phyloP scores from a whole-genome alignment of 305 asterid genomes.

The Solanum hybrid region DNA sequence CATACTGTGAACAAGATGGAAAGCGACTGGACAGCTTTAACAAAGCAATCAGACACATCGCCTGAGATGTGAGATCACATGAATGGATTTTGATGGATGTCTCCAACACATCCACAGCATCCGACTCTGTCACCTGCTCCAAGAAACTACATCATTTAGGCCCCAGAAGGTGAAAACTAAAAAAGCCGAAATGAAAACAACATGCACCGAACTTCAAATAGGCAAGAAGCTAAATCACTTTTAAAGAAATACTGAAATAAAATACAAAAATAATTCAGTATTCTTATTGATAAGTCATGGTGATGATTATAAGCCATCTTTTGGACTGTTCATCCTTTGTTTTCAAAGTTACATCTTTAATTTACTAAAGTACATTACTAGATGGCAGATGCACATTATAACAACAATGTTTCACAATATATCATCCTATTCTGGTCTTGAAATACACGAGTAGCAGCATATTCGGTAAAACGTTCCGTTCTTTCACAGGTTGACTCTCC shows the following conservation, averaged over 20 bases:
- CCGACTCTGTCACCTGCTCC: constrained; percentile 87
- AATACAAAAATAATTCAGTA: not conserved
- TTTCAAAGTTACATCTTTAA: not conserved
- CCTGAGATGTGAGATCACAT: constrained; percentile 66
- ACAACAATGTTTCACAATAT: not conserved
- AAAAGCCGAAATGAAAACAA: not conserved
- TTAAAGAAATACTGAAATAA: not conserved
- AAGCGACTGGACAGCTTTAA: constrained; percentile 91
- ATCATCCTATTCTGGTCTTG: not conserved
- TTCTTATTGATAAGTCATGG: not conserved
- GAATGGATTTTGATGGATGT: constrained; percentile 55
- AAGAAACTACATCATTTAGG: constrained; percentile 7
- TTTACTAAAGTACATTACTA: not conserved
- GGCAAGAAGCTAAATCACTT: not conserved
- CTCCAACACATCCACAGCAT: constrained; percentile 83
- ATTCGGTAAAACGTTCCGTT: not conserved
- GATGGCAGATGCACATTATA: not conserved
- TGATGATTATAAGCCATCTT: not conserved
- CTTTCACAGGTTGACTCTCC: not conserved
- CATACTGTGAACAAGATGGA: constrained; percentile 86
- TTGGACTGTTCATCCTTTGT: not conserved
- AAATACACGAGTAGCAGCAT: not conserved
- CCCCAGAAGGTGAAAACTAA: not conserved
- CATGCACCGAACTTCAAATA: not conserved
- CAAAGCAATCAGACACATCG: constrained; percentile 88